Evolutionary conservation across 441 rosid genomes (phyloP), one percentile per base, ranked within the genome.

Genomic region (Gossypium davidsonii): DNA sequence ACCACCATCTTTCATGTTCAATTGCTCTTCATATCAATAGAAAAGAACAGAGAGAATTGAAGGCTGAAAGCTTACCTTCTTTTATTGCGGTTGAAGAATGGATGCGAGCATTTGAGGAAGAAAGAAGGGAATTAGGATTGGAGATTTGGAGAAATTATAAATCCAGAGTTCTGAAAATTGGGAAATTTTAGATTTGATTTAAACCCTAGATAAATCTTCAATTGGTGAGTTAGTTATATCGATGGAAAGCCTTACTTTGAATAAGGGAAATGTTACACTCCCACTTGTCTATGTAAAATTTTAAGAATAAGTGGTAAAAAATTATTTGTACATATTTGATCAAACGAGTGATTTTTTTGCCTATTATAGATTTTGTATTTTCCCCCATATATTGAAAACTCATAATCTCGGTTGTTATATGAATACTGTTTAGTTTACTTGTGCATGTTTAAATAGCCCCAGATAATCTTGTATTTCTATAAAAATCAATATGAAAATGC

Each of bases 1-100:
- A 56, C 89, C 96, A 83, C 99, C 96, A 92, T 91, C 83, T 87
- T 81, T 95, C 97, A 95, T 95, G 79, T 90, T 94, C 96, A 83
- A 87, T 80, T 82, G 9, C 18, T 49, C 80, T 81, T 83, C 82
- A 83, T 82, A 89, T 89, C 91, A 59, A 86, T 12, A 70, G 46
- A 5, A 17, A 59, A 5, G 11, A 53, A 28, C 3, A 25, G 9
- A 28, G 60, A 51, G 44, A 49, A 14, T 5, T 1, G 39, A 48
- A 46, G 37, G 56, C 2, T 1, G 12, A 12, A 53, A 52, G 6
- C 72, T 39, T 63, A 63, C 68, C 26, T 28, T 17, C 25, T 39
- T 12, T 67, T 26, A 4, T 67, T 26, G 8, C 2, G 26, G 10
- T 67, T 15, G 46, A 63, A 2, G 51, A 39, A 10, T 20, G 44